Conservation (phyloP, 495 filamentous ascomycete genomes). For the Venustampulla echinocandica region DNA sequence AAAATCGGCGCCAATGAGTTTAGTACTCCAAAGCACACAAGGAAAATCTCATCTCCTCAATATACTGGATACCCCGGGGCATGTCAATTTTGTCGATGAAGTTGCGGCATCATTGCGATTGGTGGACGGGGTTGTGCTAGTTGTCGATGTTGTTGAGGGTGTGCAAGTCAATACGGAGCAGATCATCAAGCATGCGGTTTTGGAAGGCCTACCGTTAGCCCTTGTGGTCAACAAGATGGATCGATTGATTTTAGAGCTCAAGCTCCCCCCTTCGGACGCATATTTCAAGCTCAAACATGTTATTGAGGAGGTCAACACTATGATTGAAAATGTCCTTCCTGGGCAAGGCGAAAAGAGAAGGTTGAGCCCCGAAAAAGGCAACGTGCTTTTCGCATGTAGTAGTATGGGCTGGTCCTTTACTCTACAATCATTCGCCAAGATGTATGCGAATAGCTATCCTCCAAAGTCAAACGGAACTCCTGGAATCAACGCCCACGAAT, state of each 20-base stretch:
- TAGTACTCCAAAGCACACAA: conserved; percentile 77
- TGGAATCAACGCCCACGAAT: conserved; percentile 68
- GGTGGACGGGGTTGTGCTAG: conserved; percentile 83
- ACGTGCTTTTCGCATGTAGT: conserved; percentile 89
- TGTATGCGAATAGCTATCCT: conserved; percentile 81
- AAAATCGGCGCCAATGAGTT: conserved; percentile 89
- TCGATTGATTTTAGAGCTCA: conserved; percentile 85
- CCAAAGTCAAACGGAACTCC: conserved; percentile 29
- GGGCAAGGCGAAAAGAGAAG: conserved; percentile 72
- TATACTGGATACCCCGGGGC: conserved; percentile 90
- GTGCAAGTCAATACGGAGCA: conserved; percentile 95
- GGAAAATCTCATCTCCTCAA: conserved; percentile 96
- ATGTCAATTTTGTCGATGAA: conserved; percentile 97
- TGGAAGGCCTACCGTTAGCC: conserved; percentile 82
- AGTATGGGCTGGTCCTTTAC: conserved; percentile 97
- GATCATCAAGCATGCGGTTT: conserved; percentile 88
- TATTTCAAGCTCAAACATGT: conserved; percentile 99
- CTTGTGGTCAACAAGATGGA: conserved; percentile 97
- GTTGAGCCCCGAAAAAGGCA: conserved; percentile 92
- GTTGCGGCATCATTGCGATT: conserved; percentile 80
- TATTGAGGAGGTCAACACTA: conserved; percentile 92
- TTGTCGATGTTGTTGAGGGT: conserved; percentile 96
- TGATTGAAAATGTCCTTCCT: conserved; percentile 81
- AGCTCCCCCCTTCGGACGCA: conserved; percentile 88
- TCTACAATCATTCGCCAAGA: conserved; percentile 82